phyloP scores from a whole-genome alignment of 1,284 basidiomycete species.

The Stygiomarasmius scandens region DNA sequence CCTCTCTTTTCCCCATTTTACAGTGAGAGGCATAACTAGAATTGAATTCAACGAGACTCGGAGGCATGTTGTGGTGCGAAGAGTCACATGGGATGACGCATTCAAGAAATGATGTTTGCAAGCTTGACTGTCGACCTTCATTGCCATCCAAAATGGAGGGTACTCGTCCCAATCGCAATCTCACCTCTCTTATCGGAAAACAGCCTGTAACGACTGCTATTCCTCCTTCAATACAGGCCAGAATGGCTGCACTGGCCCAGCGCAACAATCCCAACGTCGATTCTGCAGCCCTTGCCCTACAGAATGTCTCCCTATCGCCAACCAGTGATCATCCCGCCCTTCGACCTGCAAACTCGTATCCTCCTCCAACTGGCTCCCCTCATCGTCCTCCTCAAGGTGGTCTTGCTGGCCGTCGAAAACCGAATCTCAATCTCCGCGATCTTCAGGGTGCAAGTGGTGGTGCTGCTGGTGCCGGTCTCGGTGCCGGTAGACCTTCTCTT shows the following conservation, averaged over 20 bases:
- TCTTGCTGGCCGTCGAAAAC: constrained; percentile 54
- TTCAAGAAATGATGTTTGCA: too few relatives aligned
- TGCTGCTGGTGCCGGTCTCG: constrained; percentile 67
- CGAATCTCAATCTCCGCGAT: constrained; percentile 65
- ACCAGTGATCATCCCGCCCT: constrained; percentile 29
- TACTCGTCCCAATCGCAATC: constrained; percentile 13
- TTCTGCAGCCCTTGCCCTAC: constrained; percentile 6
- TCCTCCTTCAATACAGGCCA: constrained; percentile 89
- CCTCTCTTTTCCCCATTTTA: constrained; percentile 69
- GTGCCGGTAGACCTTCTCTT: constrained; percentile 60
- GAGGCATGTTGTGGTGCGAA: constrained; percentile 2
- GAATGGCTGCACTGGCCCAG: constrained; percentile 81
- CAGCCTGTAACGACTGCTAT: constrained; percentile 63
- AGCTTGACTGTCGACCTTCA: too few relatives aligned
- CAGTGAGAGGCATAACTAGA: constrained; percentile 56
- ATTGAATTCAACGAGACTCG: too few relatives aligned
- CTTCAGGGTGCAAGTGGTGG: constrained; percentile 52
- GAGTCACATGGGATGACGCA: background rate
- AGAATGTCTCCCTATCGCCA: constrained; percentile 20
- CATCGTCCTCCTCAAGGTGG: constrained; percentile 28
- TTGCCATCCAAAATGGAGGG: constrained; percentile 20
- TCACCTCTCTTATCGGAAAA: constrained; percentile 35
- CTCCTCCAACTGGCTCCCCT: constrained; percentile 22
- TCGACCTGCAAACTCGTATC: constrained; percentile 32
- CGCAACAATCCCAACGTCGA: constrained; percentile 10